Percentiles rank a stretch among this genome's conserved stretches.
These are phyloP conservation scores for Lachancea quebecensis DNA, from an alignment of 805 yeast species.

Conservation along the genomic window DNA sequence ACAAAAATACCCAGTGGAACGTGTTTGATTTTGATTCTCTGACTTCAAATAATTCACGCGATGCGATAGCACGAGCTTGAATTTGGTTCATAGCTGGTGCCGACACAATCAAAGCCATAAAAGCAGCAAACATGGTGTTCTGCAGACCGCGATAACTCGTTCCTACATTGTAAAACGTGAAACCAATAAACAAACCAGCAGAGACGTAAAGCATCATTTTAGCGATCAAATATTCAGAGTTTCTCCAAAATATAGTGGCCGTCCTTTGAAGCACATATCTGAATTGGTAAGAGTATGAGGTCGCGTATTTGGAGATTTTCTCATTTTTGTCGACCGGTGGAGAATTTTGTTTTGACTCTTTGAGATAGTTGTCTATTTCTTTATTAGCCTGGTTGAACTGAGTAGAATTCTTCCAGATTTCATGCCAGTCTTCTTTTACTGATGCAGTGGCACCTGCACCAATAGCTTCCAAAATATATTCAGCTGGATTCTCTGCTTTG, in stretches of 20 bases:
- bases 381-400: slow-evolving; percentile 29
- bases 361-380: slow-evolving; percentile 23
- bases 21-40: slow-evolving; percentile 67
- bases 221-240: slow-evolving; percentile 54
- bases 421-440: slow-evolving; percentile 49
- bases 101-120: slow-evolving; percentile 50
- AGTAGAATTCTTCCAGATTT: slow-evolving; percentile 46
- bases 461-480: slow-evolving; percentile 40
- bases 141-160: slow-evolving; percentile 47
- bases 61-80: slow-evolving; percentile 49
- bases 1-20: slow-evolving; percentile 60
- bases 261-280: slow-evolving; percentile 36
- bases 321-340: not conserved
- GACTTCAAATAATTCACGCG: slow-evolving; percentile 60
- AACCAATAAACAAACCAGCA: slow-evolving; percentile 63
- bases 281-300: slow-evolving; percentile 42
- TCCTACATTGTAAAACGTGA: slow-evolving; percentile 57
- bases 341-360: not conserved
- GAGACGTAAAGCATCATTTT: slow-evolving; percentile 44
- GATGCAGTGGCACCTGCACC: slow-evolving; percentile 41
- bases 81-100: slow-evolving; percentile 56
- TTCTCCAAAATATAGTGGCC: slow-evolving; percentile 45
- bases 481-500: slow-evolving; percentile 37
- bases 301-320: slow-evolving; percentile 18
- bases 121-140: slow-evolving; percentile 52